phyloP scores from a whole-genome alignment of 176 grass and related monocot genomes.

The Calamus simplicifolius region DNA sequence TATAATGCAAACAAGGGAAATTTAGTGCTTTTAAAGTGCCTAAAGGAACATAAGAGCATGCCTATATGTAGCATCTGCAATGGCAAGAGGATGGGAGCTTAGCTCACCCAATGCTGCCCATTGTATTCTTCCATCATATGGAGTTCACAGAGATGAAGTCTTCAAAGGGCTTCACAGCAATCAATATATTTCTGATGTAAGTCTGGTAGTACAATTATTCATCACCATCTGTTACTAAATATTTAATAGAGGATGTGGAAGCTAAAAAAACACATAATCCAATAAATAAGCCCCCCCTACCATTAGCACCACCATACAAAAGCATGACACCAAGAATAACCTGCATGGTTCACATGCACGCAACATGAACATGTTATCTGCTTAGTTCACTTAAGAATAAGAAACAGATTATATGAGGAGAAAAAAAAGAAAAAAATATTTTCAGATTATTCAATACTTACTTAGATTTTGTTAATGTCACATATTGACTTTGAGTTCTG shows the following conservation, averaged over 20 bases:
- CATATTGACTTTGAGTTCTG: slow-evolving; percentile 86
- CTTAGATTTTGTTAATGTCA: slow-evolving; percentile 90
- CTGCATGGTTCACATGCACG: no score
- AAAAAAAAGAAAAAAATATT: no score
- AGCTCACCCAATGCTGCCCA: slow-evolving; percentile 76
- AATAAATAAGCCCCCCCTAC: no score
- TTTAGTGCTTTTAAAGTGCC: no score
- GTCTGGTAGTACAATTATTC: slow-evolving; percentile 41
- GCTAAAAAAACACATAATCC: no score
- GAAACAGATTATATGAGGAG: no score
- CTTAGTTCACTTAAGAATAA: no score
- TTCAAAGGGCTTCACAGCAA: slow-evolving; percentile 95
- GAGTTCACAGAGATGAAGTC: slow-evolving; percentile 75
- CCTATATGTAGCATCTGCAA: slow-evolving; percentile 86
- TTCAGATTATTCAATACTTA: slow-evolving; percentile 17
- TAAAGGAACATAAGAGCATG: slow-evolving; percentile 11
- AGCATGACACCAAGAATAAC: no score
- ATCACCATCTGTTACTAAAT: no score
- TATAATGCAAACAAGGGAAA: slow-evolving; percentile 12
- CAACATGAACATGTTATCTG: no score
- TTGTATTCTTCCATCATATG: slow-evolving; percentile 98
- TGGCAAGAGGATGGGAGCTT: slow-evolving; percentile 87
- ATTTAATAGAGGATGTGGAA: no score
- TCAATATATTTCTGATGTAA: slow-evolving; percentile 85
- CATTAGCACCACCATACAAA: no score